Evolutionary conservation across 192 early-diverging fungal genomes (phyloP).

Genomic region (Podila verticillata): DNA sequence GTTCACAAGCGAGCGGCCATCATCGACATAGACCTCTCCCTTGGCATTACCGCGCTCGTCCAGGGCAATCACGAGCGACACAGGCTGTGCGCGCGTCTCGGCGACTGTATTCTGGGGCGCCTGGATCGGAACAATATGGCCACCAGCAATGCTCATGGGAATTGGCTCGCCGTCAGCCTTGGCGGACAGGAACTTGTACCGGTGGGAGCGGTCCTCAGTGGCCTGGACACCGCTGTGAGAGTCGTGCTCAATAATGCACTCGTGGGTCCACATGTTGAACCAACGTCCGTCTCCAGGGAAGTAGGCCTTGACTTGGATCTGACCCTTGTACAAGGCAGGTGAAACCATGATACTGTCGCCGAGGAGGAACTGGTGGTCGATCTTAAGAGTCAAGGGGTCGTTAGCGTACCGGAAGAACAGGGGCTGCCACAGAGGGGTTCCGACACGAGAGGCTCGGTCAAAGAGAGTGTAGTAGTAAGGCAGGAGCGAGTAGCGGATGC

Average conservation of each 20-base stretch:
- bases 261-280: conserved; percentile 68
- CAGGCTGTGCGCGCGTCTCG: conserved; percentile 53
- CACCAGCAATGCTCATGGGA: conserved; percentile 70
- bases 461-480: conserved; percentile 72
- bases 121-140: conserved; percentile 64
- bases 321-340: conserved; percentile 62
- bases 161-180: conserved; percentile 63
- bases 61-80: conserved; percentile 64
- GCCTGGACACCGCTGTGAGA: conserved; percentile 12
- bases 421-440: conserved; percentile 65
- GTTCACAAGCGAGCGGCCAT: conserved; percentile 54
- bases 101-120: conserved; percentile 57
- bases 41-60: conserved; percentile 54
- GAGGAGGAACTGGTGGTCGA: conserved; percentile 70
- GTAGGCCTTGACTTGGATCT: conserved; percentile 63
- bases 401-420: conserved; percentile 64
- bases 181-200: conserved; percentile 50
- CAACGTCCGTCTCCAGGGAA: conserved; percentile 67
- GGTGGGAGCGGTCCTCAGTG: neutral
- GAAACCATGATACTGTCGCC: conserved; percentile 67
- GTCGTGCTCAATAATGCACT: conserved; percentile 25
- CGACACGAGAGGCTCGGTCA: conserved; percentile 56
- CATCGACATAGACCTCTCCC: conserved; percentile 69
- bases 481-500: conserved; percentile 66
- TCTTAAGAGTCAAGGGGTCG: conserved; percentile 34